Evolutionary conservation across 1,284 basidiomycete species (phyloP), one percentile per base, ranked within the genome.

Genomic region (Athelia sp.): DNA sequence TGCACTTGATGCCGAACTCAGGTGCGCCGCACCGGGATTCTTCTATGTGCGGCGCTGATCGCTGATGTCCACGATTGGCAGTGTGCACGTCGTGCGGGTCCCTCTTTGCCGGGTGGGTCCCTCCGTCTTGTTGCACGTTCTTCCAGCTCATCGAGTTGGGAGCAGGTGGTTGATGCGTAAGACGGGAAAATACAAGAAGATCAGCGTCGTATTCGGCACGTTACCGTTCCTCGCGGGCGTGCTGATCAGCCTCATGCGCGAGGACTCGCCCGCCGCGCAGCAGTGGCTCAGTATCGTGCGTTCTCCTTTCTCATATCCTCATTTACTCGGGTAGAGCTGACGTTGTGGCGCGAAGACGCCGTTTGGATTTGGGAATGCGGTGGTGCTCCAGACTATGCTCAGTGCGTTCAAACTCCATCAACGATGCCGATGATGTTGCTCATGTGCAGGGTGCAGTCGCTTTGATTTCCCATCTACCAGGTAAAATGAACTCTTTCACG

Each of bases 321-420:
- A 38, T 26, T 36, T n/a, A 36, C 32, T 43, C 23, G 21, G 32
- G 49, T 23, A 40, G 21, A 14, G 9, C 34, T 60, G 32, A 57
- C 48, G 11, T 34, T 47, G 40, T 51, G 43, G 35, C 24, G 45
- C n/a, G 6, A 56, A 83, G 87, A 79, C 79, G 50, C 87, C 80
- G 0, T 66, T 89, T 14, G 87, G 87, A 2, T 90, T 90, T 60
- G 87, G 87, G 17, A 90, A 90, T 58, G 87, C 86, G 0, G 78
- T 90, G 0, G 86, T 93, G 1, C 64, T 93, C 26, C 91, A 93
- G 55, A 91, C 87, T 1, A 84, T 83, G 64, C 67, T 91, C n/a
- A 87, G 90, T 84, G 62, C 54, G 82, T 72, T 23, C 34, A 43
- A 4, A 4, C 6, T 29, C 26, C 4, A n/a, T n/a, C n/a, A n/a